Percentiles rank a stretch among this genome's conserved stretches.
These are phyloP conservation scores for Jaltomata sinuosa DNA, from an alignment of 257 asterid genomes.

Conservation along the genomic window DNA sequence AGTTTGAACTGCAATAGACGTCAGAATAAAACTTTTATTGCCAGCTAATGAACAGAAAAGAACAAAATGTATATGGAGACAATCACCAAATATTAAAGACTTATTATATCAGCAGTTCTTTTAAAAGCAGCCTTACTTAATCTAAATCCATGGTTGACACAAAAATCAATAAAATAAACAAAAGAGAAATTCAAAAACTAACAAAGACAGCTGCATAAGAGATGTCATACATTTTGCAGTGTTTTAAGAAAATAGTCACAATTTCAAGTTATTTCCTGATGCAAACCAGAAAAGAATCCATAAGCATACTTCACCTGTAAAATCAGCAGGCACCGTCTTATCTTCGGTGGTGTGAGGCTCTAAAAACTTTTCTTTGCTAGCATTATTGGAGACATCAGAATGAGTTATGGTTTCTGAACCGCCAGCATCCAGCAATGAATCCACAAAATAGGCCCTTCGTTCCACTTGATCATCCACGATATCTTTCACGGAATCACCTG, in stretches of 20 bases:
- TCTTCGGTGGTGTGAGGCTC: slow-evolving; percentile 22
- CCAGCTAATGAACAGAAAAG: not conserved
- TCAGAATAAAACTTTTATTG: not conserved
- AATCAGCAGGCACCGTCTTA: not conserved
- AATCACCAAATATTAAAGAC: not conserved
- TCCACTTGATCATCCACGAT: slow-evolving; percentile 42
- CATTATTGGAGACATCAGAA: slow-evolving; percentile 23
- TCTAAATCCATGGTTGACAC: not conserved
- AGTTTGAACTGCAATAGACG: not conserved
- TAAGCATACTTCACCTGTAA: slow-evolving; percentile 19
- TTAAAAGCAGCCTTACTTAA: not conserved
- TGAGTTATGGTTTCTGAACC: slow-evolving; percentile 22
- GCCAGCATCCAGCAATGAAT: slow-evolving; percentile 44
- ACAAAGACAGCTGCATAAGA: not conserved
- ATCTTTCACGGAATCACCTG: slow-evolving; percentile 50
- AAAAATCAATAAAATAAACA: not conserved
- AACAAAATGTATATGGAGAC: not conserved
- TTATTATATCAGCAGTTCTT: not conserved
- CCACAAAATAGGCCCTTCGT: slow-evolving; percentile 80
- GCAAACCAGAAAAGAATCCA: not conserved
- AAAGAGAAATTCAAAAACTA: not conserved
- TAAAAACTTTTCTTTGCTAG: slow-evolving; percentile 33
- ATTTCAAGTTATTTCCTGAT: not conserved
- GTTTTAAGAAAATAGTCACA: not conserved
- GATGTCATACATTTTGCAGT: not conserved